Conservation (phyloP, 2,329 filamentous ascomycete genomes). For the Cladorrhinum sp. region DNA sequence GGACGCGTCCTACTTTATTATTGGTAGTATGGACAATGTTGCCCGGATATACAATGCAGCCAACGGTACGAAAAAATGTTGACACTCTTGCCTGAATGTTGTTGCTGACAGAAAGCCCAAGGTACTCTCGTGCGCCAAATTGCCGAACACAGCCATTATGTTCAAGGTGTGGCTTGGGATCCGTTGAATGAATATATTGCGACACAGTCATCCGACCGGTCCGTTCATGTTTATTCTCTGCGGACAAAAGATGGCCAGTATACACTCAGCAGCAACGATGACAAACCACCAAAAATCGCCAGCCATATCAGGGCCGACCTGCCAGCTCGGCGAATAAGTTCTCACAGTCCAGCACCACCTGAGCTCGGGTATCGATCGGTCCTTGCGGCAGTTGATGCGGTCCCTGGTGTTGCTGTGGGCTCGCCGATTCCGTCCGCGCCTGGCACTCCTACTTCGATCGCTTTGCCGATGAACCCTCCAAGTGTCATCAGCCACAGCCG, state of each 20-base stretch:
- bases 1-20: constrained; percentile 94
- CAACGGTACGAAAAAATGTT: constrained; percentile 58
- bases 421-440: constrained; percentile 90
- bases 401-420: constrained; percentile 57
- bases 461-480: constrained; percentile 94
- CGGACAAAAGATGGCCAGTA: constrained; percentile 97
- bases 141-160: constrained; percentile 95
- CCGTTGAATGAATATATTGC: constrained; percentile 97
- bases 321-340: constrained; percentile 85
- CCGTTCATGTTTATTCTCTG: constrained; percentile 93
- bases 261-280: constrained; percentile 61
- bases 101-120: constrained; percentile 27
- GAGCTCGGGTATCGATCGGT: constrained; percentile 69
- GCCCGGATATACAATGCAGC: constrained; percentile 94
- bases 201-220: constrained; percentile 96
- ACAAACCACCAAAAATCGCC: constrained; percentile 74
- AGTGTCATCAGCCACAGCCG: constrained; percentile 84
- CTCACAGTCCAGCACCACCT: constrained; percentile 85
- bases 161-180: constrained; percentile 98
- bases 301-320: constrained; percentile 81
- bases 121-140: constrained; percentile 79
- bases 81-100: background rate
- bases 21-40: constrained; percentile 98
- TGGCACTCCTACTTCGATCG: constrained; percentile 84
- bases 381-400: constrained; percentile 53